Percentiles rank a stretch among this genome's conserved stretches.
Evolutionary conservation across 345 rosid species (phyloP).

Genomic region (Schrenkiella parvula): DNA sequence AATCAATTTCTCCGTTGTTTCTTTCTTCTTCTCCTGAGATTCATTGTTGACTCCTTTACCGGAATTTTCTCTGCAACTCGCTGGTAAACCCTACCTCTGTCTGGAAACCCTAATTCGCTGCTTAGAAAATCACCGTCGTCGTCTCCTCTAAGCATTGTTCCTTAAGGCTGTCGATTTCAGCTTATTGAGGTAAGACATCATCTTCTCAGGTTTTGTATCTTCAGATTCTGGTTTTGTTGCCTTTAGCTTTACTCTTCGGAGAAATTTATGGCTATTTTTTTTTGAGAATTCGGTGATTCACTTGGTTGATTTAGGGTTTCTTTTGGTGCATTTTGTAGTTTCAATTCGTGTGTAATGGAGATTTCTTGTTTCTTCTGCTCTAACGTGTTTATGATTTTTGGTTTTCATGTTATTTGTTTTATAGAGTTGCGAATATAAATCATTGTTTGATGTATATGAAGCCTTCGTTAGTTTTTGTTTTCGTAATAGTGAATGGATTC

Average conservation of each 20-base stretch:
- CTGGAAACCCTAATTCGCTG: background rate
- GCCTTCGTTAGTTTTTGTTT: background rate
- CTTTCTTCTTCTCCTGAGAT: background rate
- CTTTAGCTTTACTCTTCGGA: background rate
- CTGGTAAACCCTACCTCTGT: slow-evolving; percentile 9
- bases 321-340: background rate
- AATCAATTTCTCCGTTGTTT: background rate
- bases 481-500: background rate
- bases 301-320: slow-evolving; percentile 26
- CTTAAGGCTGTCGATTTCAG: background rate
- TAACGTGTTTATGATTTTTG: background rate
- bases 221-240: slow-evolving; percentile 1
- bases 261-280: background rate
- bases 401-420: background rate
- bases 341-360: background rate
- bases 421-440: background rate
- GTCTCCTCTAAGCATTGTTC: slow-evolving; percentile 1
- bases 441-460: background rate
- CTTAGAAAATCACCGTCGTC: background rate
- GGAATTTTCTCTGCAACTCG: background rate
- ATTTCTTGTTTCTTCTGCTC: background rate
- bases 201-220: background rate
- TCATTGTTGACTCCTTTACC: slow-evolving; percentile 24
- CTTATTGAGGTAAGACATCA: slow-evolving; percentile 9
- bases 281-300: background rate